phyloP scores from a whole-genome alignment of 2,329 filamentous ascomycete genomes.

The Sclerotinia nivalis region DNA sequence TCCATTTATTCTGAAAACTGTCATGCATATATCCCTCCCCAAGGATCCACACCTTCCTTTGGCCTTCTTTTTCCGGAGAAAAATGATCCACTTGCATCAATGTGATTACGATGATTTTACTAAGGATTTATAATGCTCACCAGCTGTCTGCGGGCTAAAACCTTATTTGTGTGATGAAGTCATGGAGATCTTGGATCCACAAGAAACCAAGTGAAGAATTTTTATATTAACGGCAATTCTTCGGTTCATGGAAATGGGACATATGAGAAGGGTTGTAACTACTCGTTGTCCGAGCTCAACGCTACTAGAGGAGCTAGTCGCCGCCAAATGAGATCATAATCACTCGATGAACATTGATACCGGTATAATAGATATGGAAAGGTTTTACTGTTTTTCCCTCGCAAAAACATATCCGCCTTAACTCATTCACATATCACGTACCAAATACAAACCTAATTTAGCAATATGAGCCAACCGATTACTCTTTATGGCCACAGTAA shows the following conservation, averaged over 20 bases:
- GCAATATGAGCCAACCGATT: slow-evolving; percentile 8
- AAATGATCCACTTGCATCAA: not conserved
- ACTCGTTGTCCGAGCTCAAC: not conserved
- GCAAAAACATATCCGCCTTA: no score
- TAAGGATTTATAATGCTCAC: not conserved
- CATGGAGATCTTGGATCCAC: not conserved
- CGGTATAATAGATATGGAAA: not conserved
- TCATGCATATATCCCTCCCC: not conserved
- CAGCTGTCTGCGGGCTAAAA: not conserved
- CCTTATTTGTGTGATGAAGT: not conserved
- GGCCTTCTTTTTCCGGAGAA: not conserved
- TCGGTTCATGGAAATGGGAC: not conserved
- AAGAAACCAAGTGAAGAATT: not conserved
- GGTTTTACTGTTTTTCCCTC: not conserved
- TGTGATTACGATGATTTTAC: not conserved
- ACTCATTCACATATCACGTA: not conserved
- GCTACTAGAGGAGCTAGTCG: not conserved
- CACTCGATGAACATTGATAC: not conserved
- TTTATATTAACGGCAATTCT: not conserved
- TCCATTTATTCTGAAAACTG: not conserved
- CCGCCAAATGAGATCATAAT: not conserved
- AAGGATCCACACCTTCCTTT: not conserved
- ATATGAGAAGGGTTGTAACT: not conserved
- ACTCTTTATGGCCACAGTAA: not conserved
- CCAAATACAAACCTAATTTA: not conserved